Evolutionary conservation across 129 eudicot species (phyloP).

Genomic region (Flaveria trinervia): DNA sequence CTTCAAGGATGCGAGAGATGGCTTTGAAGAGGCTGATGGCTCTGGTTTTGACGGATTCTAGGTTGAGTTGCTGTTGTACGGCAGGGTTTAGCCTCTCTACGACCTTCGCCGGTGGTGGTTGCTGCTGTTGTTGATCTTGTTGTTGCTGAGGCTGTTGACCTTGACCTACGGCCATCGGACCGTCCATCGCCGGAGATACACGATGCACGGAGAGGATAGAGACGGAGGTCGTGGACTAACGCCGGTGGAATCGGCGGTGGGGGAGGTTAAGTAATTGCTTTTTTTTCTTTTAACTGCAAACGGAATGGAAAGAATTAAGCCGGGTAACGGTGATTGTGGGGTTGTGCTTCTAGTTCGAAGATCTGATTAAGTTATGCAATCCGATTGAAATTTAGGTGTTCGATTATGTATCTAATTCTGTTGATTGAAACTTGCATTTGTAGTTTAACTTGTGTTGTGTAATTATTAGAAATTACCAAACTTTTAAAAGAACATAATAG

Average conservation of each 20-base stretch:
- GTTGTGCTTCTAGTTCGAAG: too few relatives aligned
- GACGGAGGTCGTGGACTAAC: not conserved
- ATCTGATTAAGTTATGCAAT: too few relatives aligned
- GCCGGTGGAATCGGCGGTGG: not conserved
- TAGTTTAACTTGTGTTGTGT: too few relatives aligned
- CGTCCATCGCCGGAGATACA: slow-evolving; percentile 44
- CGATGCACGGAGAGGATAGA: not conserved
- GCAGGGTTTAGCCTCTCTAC: slow-evolving; percentile 74
- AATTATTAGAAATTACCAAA: too few relatives aligned
- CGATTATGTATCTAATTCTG: too few relatives aligned
- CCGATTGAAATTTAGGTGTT: too few relatives aligned
- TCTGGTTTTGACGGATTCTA: slow-evolving; percentile 78
- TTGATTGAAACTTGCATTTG: too few relatives aligned
- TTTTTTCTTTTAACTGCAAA: too few relatives aligned
- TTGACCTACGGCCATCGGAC: slow-evolving; percentile 41
- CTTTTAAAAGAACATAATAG: too few relatives aligned
- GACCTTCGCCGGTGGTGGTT: slow-evolving; percentile 38
- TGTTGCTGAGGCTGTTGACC: slow-evolving; percentile 28
- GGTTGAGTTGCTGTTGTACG: slow-evolving; percentile 77
- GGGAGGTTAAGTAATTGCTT: not conserved
- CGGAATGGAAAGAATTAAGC: too few relatives aligned
- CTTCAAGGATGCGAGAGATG: slow-evolving; percentile 86
- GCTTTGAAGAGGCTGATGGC: slow-evolving; percentile 82
- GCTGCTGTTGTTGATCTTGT: slow-evolving; percentile 38
- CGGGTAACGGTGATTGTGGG: too few relatives aligned